Evolutionary conservation across 106 monocot species (phyloP).

Genomic region (Allium cepa): DNA sequence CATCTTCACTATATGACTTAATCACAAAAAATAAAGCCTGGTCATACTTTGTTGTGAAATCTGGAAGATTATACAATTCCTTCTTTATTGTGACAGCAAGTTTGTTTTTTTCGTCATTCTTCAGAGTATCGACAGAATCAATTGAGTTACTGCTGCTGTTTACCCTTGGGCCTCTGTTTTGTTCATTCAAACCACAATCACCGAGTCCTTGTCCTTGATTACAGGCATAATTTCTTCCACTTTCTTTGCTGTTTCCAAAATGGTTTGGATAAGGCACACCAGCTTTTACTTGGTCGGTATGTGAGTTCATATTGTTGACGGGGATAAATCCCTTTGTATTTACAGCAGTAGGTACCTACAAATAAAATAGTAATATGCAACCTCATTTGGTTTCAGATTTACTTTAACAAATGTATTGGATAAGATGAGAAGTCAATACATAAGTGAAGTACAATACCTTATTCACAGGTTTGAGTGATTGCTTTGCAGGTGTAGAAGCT

Average conservation of each 20-base stretch:
- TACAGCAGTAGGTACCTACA: slow-evolving; percentile 7
- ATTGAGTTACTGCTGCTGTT: slow-evolving; percentile 6
- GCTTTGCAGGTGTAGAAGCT: slow-evolving; percentile 14
- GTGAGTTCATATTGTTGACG: slow-evolving; percentile 24
- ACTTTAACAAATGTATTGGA: neutral
- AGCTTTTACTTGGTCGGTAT: slow-evolving; percentile 21
- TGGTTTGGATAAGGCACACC: slow-evolving; percentile 14
- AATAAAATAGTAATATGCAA: neutral
- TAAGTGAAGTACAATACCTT: slow-evolving; percentile 22
- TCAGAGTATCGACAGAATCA: neutral
- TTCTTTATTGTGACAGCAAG: slow-evolving; percentile 14
- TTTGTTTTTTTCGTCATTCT: slow-evolving; percentile 1
- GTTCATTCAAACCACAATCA: slow-evolving; percentile 42
- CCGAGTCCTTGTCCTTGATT: slow-evolving; percentile 20
- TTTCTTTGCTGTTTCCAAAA: slow-evolving; percentile 21
- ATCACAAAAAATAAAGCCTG: slow-evolving; percentile 57
- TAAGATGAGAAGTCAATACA: neutral
- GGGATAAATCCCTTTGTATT: slow-evolving; percentile 29
- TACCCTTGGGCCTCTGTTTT: slow-evolving; percentile 52
- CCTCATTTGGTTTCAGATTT: neutral
- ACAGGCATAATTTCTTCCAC: slow-evolving; percentile 24
- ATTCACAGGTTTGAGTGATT: slow-evolving; percentile 31
- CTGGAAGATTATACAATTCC: slow-evolving; percentile 61
- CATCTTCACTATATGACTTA: slow-evolving; percentile 72
- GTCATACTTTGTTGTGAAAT: slow-evolving; percentile 59